Base-by-base conservation (phyloP, 2,329 filamentous ascomycete genomes). In the Colletotrichum sp. region DNA sequence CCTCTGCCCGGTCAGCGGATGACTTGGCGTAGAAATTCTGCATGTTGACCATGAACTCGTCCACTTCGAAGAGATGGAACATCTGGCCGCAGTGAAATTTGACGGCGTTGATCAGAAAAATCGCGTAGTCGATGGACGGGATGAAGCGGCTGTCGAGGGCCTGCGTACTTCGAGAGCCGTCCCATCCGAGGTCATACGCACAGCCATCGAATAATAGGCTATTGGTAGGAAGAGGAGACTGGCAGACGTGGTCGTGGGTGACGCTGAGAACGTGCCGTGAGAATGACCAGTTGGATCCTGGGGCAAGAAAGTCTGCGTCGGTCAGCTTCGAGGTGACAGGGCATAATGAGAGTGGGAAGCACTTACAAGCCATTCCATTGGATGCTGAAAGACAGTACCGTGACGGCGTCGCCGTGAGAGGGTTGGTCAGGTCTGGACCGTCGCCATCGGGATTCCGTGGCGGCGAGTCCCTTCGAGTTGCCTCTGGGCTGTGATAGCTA, bases 231-330 rank as follows among this genome's bases (percentile, higher is more conserved):
- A 88, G 80, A 3, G 86, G 85, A 5, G 83, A 81, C 57, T 86
- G 83, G 57, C 86, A 85, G n/a, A 89, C 82, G 68, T 87, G 84
- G 69, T 89, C 86, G 69, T 90, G 86, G 0, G 86, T 86, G 62
- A 90, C 84, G n/a, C 83, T 85, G 22, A 91, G 82, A 3, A 90
- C 85, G 19, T 87, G 85, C 16, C 89, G 83, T 34, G 86, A 86
- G 70, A 91, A 91, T 0, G 89, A 89, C 90, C 90, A 91, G 63
- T 90, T 91, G 3, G 90, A 91, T 0, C 89, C 90, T 1, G 88
- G 88, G 1, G 89, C 89, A 5, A 91, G 84, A 71, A 90, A 91
- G 63, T 86, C 88, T 90, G 19, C 2, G 22, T 22, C 5, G 16
- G 22, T 64, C n/a, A 9, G 44, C 6, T 4, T 2, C 1, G 6